A percentile compares a stretch with the other conserved stretches of the same genome.
These are phyloP conservation scores for Scenedesmus sp. DNA, from an alignment of 163 green algal genomes.

Conservation along the genomic window DNA sequence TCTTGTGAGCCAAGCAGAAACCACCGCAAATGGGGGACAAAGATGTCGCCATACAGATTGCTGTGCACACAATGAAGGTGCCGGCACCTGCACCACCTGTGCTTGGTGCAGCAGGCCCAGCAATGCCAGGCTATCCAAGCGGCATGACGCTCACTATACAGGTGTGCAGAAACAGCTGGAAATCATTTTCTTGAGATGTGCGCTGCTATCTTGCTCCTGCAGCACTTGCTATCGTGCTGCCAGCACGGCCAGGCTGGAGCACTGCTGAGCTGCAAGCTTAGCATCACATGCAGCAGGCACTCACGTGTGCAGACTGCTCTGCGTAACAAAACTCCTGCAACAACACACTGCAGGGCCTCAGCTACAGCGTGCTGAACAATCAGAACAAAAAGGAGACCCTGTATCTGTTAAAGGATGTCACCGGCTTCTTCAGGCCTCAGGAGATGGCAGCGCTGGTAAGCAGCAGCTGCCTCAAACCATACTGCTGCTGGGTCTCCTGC, in stretches of 20 bases:
- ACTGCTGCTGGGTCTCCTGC: background rate
- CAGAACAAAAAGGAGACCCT: conserved; percentile 69
- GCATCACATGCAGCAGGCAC: background rate
- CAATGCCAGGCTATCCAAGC: background rate
- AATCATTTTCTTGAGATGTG: background rate
- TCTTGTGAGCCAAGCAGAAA: background rate
- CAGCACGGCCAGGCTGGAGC: background rate
- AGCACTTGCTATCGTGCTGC: background rate
- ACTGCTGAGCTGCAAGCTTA: background rate
- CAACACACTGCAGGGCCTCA: conserved; percentile 59
- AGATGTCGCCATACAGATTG: background rate
- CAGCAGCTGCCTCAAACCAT: no score
- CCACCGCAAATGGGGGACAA: background rate
- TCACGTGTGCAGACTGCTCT: background rate
- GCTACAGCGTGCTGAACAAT: conserved; percentile 68
- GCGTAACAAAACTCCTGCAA: background rate
- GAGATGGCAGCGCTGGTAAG: conserved; percentile 72
- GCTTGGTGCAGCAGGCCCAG: background rate
- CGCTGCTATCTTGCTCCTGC: background rate
- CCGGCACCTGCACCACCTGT: background rate
- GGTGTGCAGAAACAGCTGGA: background rate
- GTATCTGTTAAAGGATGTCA: conserved; percentile 67
- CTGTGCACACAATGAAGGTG: background rate
- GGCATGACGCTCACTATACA: background rate
- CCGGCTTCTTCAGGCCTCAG: conserved; percentile 70